Percentiles rank a stretch among this genome's conserved stretches.
Conservation (phyloP, 108 stramenopile species). For the Conticribra guillardii region DNA sequence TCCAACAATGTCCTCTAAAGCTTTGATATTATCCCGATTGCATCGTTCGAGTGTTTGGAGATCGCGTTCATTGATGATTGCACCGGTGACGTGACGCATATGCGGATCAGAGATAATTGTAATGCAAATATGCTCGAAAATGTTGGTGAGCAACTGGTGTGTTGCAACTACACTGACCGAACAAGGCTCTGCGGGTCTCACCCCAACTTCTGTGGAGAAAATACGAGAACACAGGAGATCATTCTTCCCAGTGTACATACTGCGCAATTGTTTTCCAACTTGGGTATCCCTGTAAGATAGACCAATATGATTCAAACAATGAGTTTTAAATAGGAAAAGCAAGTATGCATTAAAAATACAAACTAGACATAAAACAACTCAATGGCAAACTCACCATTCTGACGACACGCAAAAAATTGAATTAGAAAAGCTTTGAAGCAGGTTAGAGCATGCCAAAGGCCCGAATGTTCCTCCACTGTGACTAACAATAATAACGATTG, state of each 20-base stretch:
- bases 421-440: slow-evolving; percentile 49
- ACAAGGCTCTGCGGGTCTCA: slow-evolving; percentile 79
- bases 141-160: slow-evolving; percentile 72
- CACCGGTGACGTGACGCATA: slow-evolving; percentile 51
- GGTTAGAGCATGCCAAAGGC: slow-evolving; percentile 67
- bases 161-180: slow-evolving; percentile 72
- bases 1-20: slow-evolving; percentile 64
- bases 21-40: slow-evolving; percentile 57
- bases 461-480: slow-evolving; percentile 77
- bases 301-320: slow-evolving; percentile 54
- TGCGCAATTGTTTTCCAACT: slow-evolving; percentile 70
- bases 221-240: slow-evolving; percentile 55
- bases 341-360: too few species aligned
- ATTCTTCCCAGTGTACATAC: slow-evolving; percentile 37
- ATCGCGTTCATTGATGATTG: slow-evolving; percentile 59
- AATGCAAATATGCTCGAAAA: slow-evolving; percentile 63
- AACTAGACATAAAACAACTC: neutral
- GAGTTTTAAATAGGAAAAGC: too few species aligned
- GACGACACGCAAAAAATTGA: slow-evolving; percentile 13
- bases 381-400: slow-evolving; percentile 49
- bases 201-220: slow-evolving; percentile 71
- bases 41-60: slow-evolving; percentile 58
- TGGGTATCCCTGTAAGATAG: slow-evolving; percentile 59
- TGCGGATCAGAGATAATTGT: slow-evolving; percentile 57
- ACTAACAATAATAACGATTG: slow-evolving; percentile 76